These are phyloP conservation scores for Lasiodiplodia sp. DNA, from an alignment of 2,329 filamentous ascomycete genomes.

Conservation along the genomic window DNA sequence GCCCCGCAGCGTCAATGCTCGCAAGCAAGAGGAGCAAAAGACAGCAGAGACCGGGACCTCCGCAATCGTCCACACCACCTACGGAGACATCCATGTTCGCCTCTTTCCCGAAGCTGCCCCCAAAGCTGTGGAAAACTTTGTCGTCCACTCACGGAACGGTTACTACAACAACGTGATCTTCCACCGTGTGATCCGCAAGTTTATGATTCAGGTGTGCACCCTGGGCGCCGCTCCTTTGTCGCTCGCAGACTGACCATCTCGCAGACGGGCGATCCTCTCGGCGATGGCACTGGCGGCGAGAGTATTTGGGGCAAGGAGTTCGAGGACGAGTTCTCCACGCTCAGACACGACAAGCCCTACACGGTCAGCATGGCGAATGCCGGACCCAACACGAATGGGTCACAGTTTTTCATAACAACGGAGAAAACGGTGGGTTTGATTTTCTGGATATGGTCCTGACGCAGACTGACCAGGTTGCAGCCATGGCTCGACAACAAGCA, in stretches of 20 bases:
- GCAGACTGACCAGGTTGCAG: slow-evolving; percentile 48
- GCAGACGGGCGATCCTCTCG: slow-evolving; percentile 77
- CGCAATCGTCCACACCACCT: slow-evolving; percentile 88
- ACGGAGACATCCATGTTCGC: slow-evolving; percentile 91
- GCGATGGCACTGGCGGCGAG: slow-evolving; percentile 88
- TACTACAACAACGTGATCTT: slow-evolving; percentile 99
- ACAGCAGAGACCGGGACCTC: slow-evolving; percentile 75
- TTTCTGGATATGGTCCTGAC: slow-evolving; percentile 20
- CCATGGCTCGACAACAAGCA: slow-evolving; percentile 97
- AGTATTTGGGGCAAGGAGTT: slow-evolving; percentile 94
- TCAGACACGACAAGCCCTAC: slow-evolving; percentile 95
- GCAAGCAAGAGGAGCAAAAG: slow-evolving; percentile 62
- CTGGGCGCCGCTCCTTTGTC: slow-evolving; percentile 49
- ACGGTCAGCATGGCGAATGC: slow-evolving; percentile 98
- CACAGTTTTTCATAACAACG: slow-evolving; percentile 98
- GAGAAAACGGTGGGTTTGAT: slow-evolving; percentile 79
- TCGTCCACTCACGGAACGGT: slow-evolving; percentile 84
- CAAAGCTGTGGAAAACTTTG: slow-evolving; percentile 96
- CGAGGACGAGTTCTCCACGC: slow-evolving; percentile 87
- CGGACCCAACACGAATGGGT: slow-evolving; percentile 92
- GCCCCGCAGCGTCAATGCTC: slow-evolving; percentile 60
- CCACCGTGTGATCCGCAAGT: slow-evolving; percentile 95
- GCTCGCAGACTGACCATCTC: neutral
- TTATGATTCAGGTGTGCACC: slow-evolving; percentile 76
- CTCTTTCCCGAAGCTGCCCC: slow-evolving; percentile 93